A percentile compares a stretch with the other conserved stretches of the same genome.
These are phyloP conservation scores for Brassica nigra DNA, from an alignment of 345 rosid species.

Conservation along the genomic window DNA sequence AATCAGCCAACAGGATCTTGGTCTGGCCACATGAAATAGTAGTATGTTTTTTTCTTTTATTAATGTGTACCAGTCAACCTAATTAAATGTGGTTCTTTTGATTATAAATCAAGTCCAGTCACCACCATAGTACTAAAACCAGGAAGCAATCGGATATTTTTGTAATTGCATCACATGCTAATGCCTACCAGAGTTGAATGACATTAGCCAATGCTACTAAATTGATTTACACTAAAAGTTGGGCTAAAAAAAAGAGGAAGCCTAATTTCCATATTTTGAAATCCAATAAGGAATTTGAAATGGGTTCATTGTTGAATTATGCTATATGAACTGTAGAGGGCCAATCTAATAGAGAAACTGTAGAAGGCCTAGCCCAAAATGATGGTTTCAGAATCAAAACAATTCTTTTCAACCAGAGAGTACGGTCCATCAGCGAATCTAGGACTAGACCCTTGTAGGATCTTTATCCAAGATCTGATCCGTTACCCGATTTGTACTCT, in stretches of 20 bases:
- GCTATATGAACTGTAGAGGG: neutral
- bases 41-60: neutral
- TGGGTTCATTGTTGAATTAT: neutral
- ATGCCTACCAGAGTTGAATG: neutral
- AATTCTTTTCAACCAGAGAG: neutral
- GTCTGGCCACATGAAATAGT: neutral
- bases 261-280: neutral
- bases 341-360: neutral
- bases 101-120: neutral
- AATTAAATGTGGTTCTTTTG: neutral
- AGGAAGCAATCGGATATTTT: neutral
- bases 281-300: neutral
- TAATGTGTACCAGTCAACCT: neutral
- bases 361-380: neutral
- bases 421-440: neutral
- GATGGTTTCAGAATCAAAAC: neutral
- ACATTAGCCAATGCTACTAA: neutral
- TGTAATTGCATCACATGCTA: neutral
- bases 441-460: neutral
- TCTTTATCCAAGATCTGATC: neutral
- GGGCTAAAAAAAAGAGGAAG: neutral
- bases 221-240: neutral
- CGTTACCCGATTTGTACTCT: neutral
- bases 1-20: slow-evolving; percentile 10
- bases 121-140: neutral